Percentiles rank a stretch among this genome's conserved stretches.
Evolutionary conservation across 2,329 filamentous ascomycete species (phyloP).

Genomic region (Colletotrichum musicola): DNA sequence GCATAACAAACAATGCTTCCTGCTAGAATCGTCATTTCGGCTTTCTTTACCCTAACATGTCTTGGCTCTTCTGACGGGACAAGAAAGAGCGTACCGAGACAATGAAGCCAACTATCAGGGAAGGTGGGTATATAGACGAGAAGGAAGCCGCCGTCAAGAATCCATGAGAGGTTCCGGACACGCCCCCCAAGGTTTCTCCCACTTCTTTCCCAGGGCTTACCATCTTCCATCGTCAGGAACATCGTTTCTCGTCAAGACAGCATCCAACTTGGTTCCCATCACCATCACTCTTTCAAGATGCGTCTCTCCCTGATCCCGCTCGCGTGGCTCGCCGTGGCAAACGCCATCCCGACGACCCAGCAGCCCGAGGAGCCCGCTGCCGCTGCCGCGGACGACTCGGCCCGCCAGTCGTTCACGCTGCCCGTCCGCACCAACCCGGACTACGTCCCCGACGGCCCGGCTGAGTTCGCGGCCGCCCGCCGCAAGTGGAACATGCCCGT

Average conservation of each 20-base stretch:
- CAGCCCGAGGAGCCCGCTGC: background rate
- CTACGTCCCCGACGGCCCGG: constrained; percentile 24
- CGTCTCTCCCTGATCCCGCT: background rate
- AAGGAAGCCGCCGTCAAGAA: too few relatives aligned
- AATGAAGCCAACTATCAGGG: too few relatives aligned
- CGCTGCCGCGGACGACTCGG: constrained; percentile 2
- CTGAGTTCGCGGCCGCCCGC: constrained; percentile 32
- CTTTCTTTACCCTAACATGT: too few relatives aligned
- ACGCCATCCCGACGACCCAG: constrained; percentile 7
- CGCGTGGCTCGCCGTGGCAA: constrained; percentile 5
- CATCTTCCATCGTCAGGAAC: too few relatives aligned
- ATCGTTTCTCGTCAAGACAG: too few relatives aligned
- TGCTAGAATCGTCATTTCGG: background rate
- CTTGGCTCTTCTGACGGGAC: too few relatives aligned
- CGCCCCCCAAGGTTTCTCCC: too few relatives aligned
- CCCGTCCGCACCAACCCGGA: constrained; percentile 28
- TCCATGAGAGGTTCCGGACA: too few relatives aligned
- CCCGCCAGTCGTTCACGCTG: constrained; percentile 8
- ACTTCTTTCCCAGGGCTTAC: too few relatives aligned
- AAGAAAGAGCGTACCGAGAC: too few relatives aligned
- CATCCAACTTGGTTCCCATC: background rate
- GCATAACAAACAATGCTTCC: constrained; percentile 2
- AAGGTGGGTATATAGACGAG: too few relatives aligned
- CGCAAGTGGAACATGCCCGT: constrained; percentile 32
- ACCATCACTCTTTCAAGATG: constrained; percentile 3